These are phyloP conservation scores for Phytopythium oedochilum DNA, from an alignment of 352 stramenopile genomes.

Conservation along the genomic window DNA sequence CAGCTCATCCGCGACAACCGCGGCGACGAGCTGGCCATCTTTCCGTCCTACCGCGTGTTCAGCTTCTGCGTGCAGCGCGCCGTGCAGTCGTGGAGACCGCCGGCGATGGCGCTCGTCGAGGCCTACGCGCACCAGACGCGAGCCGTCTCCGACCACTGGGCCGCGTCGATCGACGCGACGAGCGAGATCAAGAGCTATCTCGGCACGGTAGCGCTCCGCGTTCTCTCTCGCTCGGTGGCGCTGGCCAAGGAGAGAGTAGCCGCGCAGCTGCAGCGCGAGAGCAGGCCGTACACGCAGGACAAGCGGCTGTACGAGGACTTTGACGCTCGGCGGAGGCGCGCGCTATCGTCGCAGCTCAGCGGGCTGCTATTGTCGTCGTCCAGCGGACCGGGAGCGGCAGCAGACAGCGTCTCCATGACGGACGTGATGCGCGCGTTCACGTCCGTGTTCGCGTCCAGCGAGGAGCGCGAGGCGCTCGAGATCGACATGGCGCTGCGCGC, in stretches of 20 bases:
- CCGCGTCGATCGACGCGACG: slow-evolving; percentile 8
- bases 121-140: slow-evolving; percentile 20
- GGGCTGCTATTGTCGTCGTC: slow-evolving; percentile 9
- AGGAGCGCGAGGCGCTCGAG: slow-evolving; percentile 30
- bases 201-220: slow-evolving; percentile 4
- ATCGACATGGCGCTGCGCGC: slow-evolving; percentile 27
- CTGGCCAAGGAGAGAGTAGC: slow-evolving; percentile 10
- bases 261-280: slow-evolving; percentile 19
- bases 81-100: slow-evolving; percentile 22
- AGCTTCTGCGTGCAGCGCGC: slow-evolving; percentile 24
- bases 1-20: slow-evolving; percentile 14
- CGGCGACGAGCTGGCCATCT: slow-evolving; percentile 20
- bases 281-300: slow-evolving; percentile 36
- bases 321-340: slow-evolving; percentile 14
- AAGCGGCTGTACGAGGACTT: slow-evolving; percentile 18
- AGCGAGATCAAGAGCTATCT: slow-evolving; percentile 16
- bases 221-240: slow-evolving; percentile 8
- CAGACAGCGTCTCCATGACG: slow-evolving; percentile 5
- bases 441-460: slow-evolving; percentile 11
- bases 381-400: neutral
- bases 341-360: slow-evolving; percentile 11
- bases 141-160: slow-evolving; percentile 12
- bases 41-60: slow-evolving; percentile 24
- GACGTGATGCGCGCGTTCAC: slow-evolving; percentile 2
- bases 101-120: slow-evolving; percentile 19